Percentiles rank a stretch among this genome's conserved stretches.
These are phyloP conservation scores for Vigna trinervia DNA, from an alignment of 306 rosid species.

Conservation along the genomic window DNA sequence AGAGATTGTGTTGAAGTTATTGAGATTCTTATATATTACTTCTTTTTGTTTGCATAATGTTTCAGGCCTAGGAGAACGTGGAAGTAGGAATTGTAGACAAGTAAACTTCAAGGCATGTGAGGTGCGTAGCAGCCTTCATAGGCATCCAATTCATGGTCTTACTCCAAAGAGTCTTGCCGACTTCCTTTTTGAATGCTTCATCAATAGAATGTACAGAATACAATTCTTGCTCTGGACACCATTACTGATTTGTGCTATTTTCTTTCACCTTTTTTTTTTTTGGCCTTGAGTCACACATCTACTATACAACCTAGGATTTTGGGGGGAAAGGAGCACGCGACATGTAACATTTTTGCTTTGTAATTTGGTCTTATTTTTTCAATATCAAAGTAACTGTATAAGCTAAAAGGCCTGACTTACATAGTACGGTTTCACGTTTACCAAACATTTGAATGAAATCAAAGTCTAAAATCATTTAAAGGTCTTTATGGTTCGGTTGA, in stretches of 20 bases:
- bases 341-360: constrained; percentile 49
- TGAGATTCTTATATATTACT: constrained; percentile 42
- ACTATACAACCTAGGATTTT: constrained; percentile 22
- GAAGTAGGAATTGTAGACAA: constrained; percentile 60
- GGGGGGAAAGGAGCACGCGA: constrained; percentile 42
- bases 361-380: constrained; percentile 41
- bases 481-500: not conserved
- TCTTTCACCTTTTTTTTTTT: constrained; percentile 20
- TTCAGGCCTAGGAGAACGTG: constrained; percentile 95
- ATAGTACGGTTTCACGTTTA: not conserved
- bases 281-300: constrained; percentile 15
- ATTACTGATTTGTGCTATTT: constrained; percentile 44
- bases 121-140: constrained; percentile 43
- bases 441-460: constrained; percentile 31
- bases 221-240: constrained; percentile 49
- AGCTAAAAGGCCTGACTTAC: constrained; percentile 17
- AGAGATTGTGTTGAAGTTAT: constrained; percentile 36
- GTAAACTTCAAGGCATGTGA: constrained; percentile 42
- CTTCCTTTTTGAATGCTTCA: constrained; percentile 47
- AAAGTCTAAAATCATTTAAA: constrained; percentile 4
- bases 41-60: constrained; percentile 50
- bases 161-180: constrained; percentile 45
- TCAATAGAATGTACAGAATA: constrained; percentile 63
- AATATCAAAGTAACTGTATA: constrained; percentile 39
- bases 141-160: constrained; percentile 49